These are phyloP conservation scores for Vaccinium corymbosum DNA, from an alignment of 148 eudicot genomes.

Conservation along the genomic window DNA sequence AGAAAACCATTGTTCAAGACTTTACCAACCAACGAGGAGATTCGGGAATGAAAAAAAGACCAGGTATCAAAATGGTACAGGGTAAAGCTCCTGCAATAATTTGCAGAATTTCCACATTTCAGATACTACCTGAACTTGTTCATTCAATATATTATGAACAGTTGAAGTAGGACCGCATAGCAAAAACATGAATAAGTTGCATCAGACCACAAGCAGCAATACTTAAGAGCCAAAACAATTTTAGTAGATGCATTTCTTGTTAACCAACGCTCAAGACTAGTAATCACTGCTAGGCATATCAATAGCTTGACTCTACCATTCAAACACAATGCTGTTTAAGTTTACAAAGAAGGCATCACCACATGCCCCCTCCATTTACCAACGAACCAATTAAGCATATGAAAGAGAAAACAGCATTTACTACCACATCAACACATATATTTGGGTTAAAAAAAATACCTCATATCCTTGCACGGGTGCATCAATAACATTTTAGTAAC, in stretches of 20 bases:
- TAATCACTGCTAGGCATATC: background rate
- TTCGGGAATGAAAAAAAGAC: slow-evolving; percentile 88
- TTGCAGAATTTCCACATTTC: background rate
- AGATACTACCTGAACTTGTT: background rate
- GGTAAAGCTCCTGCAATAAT: slow-evolving; percentile 64
- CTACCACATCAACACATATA: background rate
- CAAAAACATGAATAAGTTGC: background rate
- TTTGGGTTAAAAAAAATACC: background rate
- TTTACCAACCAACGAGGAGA: slow-evolving; percentile 99
- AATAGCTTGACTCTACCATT: background rate
- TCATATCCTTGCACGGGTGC: background rate
- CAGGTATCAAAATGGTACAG: slow-evolving; percentile 76
- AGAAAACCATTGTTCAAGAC: background rate
- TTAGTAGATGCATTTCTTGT: too few relatives aligned
- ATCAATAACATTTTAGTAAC: background rate
- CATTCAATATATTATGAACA: background rate
- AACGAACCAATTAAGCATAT: background rate
- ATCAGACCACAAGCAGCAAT: background rate
- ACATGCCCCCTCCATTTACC: background rate
- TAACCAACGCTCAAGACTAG: background rate
- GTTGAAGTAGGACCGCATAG: background rate
- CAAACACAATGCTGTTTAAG: background rate
- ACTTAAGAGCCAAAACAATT: background rate
- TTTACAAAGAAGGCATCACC: background rate
- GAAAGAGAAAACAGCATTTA: background rate